A percentile compares a stretch with the other conserved stretches of the same genome.
Conservation (phyloP, 202 grass and related monocot species). For the Tripidium arundinaceum region DNA sequence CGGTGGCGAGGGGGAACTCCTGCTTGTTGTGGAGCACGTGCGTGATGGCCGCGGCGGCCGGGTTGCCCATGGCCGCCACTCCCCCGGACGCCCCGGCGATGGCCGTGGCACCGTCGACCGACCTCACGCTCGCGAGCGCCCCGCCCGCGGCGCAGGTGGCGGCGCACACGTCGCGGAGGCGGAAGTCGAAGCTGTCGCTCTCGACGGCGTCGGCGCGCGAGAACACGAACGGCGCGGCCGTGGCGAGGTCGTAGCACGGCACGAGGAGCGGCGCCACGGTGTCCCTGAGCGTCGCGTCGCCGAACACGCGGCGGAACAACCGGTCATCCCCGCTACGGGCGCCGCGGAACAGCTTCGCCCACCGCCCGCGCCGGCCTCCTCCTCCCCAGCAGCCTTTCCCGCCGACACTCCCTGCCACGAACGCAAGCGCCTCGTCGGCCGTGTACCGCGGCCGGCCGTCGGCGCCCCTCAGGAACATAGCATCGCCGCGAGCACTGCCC, state of each 20-base stretch:
- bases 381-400: slow-evolving; percentile 19
- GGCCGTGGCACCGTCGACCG: slow-evolving; percentile 38
- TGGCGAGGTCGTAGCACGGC: slow-evolving; percentile 70
- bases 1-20: slow-evolving; percentile 50
- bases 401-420: slow-evolving; percentile 36
- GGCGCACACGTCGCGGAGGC: slow-evolving; percentile 56
- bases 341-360: slow-evolving; percentile 30
- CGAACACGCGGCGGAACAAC: slow-evolving; percentile 47
- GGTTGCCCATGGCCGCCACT: slow-evolving; percentile 54
- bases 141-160: slow-evolving; percentile 45
- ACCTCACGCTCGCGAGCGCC: slow-evolving; percentile 30
- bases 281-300: slow-evolving; percentile 53
- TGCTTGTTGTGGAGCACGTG: slow-evolving; percentile 79
- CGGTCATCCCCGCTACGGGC: not conserved
- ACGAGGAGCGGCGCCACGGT: slow-evolving; percentile 58
- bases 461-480: slow-evolving; percentile 34
- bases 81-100: slow-evolving; percentile 43
- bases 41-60: slow-evolving; percentile 55
- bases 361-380: slow-evolving; percentile 21
- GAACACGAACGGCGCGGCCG: slow-evolving; percentile 62
- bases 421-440: slow-evolving; percentile 46
- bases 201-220: slow-evolving; percentile 61
- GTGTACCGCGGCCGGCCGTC: slow-evolving; percentile 52
- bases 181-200: slow-evolving; percentile 55
- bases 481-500: slow-evolving; percentile 57